Percentiles rank a stretch among this genome's conserved stretches.
Conservation (phyloP, 371 early-diverging fungal genomes). For the Lichtheimia hyalospora region DNA sequence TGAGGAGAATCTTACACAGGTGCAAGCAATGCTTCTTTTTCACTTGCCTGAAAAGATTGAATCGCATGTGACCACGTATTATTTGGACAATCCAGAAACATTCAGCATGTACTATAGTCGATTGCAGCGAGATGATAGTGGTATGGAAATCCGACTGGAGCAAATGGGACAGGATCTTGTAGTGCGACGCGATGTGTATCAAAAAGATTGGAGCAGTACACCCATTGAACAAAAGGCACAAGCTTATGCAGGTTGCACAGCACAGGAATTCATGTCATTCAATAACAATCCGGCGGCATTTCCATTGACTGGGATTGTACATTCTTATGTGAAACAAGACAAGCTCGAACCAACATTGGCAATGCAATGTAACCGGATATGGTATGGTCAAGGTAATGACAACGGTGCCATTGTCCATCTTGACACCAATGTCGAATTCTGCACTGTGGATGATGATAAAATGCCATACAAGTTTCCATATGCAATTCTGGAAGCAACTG, state of each 20-base stretch:
- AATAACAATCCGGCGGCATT: too few species aligned
- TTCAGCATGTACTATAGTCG: conserved; percentile 93
- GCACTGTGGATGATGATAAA: too few species aligned
- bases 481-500: conserved; percentile 5
- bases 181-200: conserved; percentile 54
- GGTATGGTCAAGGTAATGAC: conserved; percentile 64
- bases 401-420: too few species aligned
- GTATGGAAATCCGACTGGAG: conserved; percentile 84
- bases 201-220: conserved; percentile 71
- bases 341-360: too few species aligned
- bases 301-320: too few species aligned
- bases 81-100: conserved; percentile 86
- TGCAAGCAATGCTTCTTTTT: conserved; percentile 87
- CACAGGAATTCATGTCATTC: too few species aligned
- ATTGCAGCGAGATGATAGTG: conserved; percentile 85
- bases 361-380: too few species aligned
- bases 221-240: too few species aligned
- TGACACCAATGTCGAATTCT: too few species aligned
- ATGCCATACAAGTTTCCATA: conserved; percentile 19
- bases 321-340: too few species aligned
- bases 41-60: conserved; percentile 60
- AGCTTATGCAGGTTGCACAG: too few species aligned
- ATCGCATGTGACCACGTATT: conserved; percentile 76
- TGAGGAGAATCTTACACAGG: conserved; percentile 94
- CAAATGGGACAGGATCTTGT: conserved; percentile 75